Conservation (phyloP, 148 eudicot species). For the Nepenthes gracilis region DNA sequence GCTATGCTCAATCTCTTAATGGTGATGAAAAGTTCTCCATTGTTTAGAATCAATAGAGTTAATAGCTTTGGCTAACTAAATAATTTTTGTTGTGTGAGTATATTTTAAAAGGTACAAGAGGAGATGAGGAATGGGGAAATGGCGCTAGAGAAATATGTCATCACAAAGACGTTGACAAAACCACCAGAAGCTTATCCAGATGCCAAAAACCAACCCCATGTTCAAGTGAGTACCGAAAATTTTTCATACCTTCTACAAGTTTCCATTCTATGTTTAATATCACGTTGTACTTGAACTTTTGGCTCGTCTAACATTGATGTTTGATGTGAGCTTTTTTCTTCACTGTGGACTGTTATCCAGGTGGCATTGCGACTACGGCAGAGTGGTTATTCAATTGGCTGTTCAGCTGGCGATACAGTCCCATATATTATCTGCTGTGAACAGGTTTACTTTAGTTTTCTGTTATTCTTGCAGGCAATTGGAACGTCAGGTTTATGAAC, state of each 20-base stretch:
- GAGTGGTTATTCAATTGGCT: constrained; percentile 70
- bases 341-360: constrained; percentile 20
- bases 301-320: background rate
- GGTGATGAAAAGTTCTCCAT: too few relatives aligned
- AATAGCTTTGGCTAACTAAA: background rate
- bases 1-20: too few relatives aligned
- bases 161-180: constrained; percentile 81
- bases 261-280: background rate
- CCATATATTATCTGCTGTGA: constrained; percentile 91
- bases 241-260: background rate
- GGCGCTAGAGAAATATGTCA: constrained; percentile 78
- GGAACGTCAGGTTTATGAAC: background rate
- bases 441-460: constrained; percentile 45
- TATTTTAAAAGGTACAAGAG: constrained; percentile 59
- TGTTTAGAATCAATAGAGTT: too few relatives aligned
- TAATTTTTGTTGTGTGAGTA: constrained; percentile 4
- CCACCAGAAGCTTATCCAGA: constrained; percentile 96
- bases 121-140: constrained; percentile 89
- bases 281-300: background rate
- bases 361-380: constrained; percentile 84
- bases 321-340: background rate
- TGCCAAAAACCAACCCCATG: constrained; percentile 95
- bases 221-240: constrained; percentile 52
- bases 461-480: background rate
- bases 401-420: constrained; percentile 97